phyloP scores from a whole-genome alignment of 345 rosid genomes.

The Populus euphratica region DNA sequence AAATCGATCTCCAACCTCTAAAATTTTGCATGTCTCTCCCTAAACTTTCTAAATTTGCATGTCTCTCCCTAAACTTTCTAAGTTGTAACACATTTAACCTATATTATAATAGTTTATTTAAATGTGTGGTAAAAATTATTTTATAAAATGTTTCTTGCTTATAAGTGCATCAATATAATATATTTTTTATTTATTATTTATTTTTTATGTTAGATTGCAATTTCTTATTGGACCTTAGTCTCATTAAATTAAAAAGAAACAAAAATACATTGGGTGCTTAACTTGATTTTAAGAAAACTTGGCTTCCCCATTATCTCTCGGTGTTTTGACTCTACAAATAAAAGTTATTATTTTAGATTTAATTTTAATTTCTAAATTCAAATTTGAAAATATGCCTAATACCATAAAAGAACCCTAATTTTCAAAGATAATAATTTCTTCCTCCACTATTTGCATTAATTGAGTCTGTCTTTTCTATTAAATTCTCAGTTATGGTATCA shows the following conservation, averaged over 20 bases:
- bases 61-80: background rate
- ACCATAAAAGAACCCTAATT: background rate
- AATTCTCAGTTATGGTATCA: background rate
- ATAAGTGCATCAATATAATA: background rate
- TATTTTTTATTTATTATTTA: background rate
- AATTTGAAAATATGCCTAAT: no score
- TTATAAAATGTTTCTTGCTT: background rate
- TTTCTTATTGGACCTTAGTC: fast-evolving
- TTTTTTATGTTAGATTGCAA: background rate
- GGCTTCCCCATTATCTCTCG: background rate
- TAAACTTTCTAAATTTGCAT: background rate
- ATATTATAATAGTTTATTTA: fast-evolving
- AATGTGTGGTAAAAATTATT: fast-evolving
- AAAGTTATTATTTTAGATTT: no score
- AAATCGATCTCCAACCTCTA: no score
- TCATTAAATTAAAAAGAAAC: no score
- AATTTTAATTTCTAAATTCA: no score
- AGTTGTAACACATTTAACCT: background rate
- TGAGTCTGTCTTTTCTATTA: background rate
- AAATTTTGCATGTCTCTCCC: no score
- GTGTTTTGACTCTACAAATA: no score
- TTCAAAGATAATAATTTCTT: background rate
- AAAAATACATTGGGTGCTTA: no score
- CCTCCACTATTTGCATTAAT: background rate
- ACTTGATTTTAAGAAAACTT: background rate